Evolutionary conservation across 805 yeast genomes (phyloP).

Genomic region (Wickerhamiella australiensis): DNA sequence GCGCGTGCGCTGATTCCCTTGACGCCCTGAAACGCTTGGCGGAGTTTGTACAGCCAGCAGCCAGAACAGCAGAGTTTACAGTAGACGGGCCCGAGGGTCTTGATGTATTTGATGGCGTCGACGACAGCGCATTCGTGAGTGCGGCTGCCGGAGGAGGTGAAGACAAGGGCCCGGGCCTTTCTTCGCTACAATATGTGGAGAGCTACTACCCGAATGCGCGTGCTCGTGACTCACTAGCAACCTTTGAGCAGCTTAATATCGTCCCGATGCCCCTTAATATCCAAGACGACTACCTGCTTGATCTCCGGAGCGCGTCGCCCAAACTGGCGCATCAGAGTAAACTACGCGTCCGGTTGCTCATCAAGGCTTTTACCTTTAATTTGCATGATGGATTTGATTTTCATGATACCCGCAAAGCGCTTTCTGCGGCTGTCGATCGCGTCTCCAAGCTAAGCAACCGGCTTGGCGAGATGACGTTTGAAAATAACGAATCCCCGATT

Average conservation of each 20-base stretch:
- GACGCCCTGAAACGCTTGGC: conserved; percentile 56
- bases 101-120: conserved; percentile 35
- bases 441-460: conserved; percentile 36
- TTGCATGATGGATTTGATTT: conserved; percentile 90
- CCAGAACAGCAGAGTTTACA: conserved; percentile 24
- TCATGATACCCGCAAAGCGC: conserved; percentile 58
- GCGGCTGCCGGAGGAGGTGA: no score
- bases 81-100: conserved; percentile 29
- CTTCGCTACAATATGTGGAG: conserved; percentile 13
- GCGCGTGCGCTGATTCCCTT: conserved; percentile 68
- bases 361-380: conserved; percentile 25
- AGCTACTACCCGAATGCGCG: conserved; percentile 10
- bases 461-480: conserved; percentile 9
- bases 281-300: conserved; percentile 17
- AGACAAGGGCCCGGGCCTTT: no score
- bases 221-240: neutral
- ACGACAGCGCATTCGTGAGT: conserved; percentile 28
- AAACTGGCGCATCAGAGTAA: conserved; percentile 32
- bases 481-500: conserved; percentile 20
- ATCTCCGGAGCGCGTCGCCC: conserved; percentile 8
- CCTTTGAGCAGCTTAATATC: neutral
- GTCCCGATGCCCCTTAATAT: conserved; percentile 13
- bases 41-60: conserved; percentile 60
- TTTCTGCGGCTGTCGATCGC: conserved; percentile 50
- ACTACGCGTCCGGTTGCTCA: conserved; percentile 27